phyloP scores from a whole-genome alignment of 495 filamentous ascomycete species.

The Penicillium longicatenatum region DNA sequence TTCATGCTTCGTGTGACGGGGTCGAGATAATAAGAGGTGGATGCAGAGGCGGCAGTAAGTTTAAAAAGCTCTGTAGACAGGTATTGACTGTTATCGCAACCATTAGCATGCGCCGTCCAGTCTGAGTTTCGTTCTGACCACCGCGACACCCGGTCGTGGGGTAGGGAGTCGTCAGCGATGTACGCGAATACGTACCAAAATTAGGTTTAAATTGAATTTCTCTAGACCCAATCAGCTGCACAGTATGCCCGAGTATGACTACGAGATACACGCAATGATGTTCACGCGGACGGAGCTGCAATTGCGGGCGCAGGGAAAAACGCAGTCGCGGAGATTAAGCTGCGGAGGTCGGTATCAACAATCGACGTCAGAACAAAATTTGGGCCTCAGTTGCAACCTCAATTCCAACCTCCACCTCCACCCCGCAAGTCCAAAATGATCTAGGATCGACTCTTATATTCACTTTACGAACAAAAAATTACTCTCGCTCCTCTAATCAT shows the following conservation, averaged over 20 bases:
- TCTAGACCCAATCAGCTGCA: not conserved
- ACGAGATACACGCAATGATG: not conserved
- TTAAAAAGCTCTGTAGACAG: not conserved
- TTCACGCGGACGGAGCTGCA: conserved; percentile 1
- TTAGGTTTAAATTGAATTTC: not conserved
- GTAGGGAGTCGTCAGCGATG: not conserved
- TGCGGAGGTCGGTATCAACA: conserved; percentile 34
- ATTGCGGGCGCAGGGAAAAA: conserved; percentile 15
- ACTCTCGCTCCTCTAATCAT: conserved; percentile 17
- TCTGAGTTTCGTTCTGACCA: not conserved
- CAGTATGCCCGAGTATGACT: not conserved
- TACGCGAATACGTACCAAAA: conserved; percentile 12
- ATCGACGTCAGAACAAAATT: conserved; percentile 39
- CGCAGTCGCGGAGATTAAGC: conserved; percentile 26
- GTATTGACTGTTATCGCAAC: not conserved
- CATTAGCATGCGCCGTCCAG: not conserved
- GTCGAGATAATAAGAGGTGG: not conserved
- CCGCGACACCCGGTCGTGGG: conserved; percentile 5
- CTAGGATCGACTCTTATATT: conserved; percentile 2
- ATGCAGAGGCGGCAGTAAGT: not conserved
- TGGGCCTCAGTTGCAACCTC: conserved; percentile 8
- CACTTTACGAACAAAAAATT: not conserved
- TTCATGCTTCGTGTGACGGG: conserved; percentile 23
- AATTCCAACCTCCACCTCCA: conserved; percentile 13
- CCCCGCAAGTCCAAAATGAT: conserved; percentile 11